Evolutionary conservation across 164 flowering plant species (phyloP), one percentile per base, ranked within the genome.

Genomic region (Umbilicus rupestris): DNA sequence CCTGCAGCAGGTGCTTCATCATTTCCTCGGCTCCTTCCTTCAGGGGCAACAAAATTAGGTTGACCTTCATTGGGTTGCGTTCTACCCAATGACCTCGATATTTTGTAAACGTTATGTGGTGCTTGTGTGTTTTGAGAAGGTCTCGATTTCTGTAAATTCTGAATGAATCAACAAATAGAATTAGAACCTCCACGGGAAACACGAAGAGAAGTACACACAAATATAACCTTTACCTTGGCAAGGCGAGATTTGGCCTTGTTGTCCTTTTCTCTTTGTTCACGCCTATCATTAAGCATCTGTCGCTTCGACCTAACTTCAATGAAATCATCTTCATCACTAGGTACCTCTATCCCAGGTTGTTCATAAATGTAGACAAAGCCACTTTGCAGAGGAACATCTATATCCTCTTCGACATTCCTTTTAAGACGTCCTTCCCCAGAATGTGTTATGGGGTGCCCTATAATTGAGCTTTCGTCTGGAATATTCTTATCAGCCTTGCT

Each of bases 291-390:
- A 69, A 89, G 71, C 98, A 94, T 89, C 79, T 94, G 97, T 71
- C 93, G 87, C 81, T 91, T 94, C 49, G 99, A 94, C 74, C 96
- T 86, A 35, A 94, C 99, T 73, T 94, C 93, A 76, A 94, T 94
- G 76, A 94, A 94, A 75, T 94, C 99, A 87, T 94, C 99, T 70
- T 87, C 99, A 73, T 94, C 97, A 72, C 99, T 94, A 24, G 93
- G 88, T 1, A 85, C 83, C 81, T 93, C 98, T 22, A 94, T 94
- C 60, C 99, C 99, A 74, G 95, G 85, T 72, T 94, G 99, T 69
- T 86, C 82, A 78, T 80, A 94, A 67, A 94, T 82, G 70, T 89
- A 92, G 26, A 91, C 93, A 69, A 94, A 68, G 4, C 99, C 99
- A 78, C 95, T 89, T 72, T 89, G 96, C 77, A 91, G 70, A 62